These are phyloP conservation scores for Brassica incana DNA, from an alignment of 345 rosid species.

Conservation along the genomic window DNA sequence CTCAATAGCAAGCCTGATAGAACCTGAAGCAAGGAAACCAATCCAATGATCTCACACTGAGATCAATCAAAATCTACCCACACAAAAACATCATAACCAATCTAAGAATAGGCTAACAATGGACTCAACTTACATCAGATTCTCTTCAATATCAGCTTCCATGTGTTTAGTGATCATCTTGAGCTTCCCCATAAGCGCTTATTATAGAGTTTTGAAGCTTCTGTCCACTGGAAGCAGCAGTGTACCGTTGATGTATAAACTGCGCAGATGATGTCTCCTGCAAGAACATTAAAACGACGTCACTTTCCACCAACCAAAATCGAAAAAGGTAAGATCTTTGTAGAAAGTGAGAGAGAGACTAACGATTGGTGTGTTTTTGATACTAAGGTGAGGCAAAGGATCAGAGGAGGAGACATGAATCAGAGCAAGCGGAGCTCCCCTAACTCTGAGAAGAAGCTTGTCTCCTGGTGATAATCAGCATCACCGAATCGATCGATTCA, in stretches of 20 bases:
- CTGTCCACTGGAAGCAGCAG: slow-evolving; percentile 90
- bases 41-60: too few relatives aligned
- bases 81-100: background rate
- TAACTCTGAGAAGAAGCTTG: slow-evolving; percentile 79
- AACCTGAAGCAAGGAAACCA: too few relatives aligned
- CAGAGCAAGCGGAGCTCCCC: slow-evolving; percentile 92
- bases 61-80: background rate
- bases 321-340: slow-evolving; percentile 9
- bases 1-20: too few relatives aligned
- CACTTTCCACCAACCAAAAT: slow-evolving; percentile 9
- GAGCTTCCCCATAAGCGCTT: slow-evolving; percentile 73
- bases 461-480: slow-evolving; percentile 77
- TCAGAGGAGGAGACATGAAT: slow-evolving; percentile 60
- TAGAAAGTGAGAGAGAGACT: slow-evolving; percentile 23
- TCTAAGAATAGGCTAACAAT: background rate
- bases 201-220: slow-evolving; percentile 71
- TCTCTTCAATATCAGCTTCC: background rate
- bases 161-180: slow-evolving; percentile 55
- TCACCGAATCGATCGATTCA: slow-evolving; percentile 38
- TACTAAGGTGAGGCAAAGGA: slow-evolving; percentile 79
- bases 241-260: slow-evolving; percentile 59
- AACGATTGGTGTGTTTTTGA: slow-evolving; percentile 88
- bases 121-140: background rate
- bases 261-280: slow-evolving; percentile 89
- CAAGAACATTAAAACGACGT: background rate